These are phyloP conservation scores for Monilinia polystroma DNA, from an alignment of 2,329 filamentous ascomycete genomes.

Conservation along the genomic window DNA sequence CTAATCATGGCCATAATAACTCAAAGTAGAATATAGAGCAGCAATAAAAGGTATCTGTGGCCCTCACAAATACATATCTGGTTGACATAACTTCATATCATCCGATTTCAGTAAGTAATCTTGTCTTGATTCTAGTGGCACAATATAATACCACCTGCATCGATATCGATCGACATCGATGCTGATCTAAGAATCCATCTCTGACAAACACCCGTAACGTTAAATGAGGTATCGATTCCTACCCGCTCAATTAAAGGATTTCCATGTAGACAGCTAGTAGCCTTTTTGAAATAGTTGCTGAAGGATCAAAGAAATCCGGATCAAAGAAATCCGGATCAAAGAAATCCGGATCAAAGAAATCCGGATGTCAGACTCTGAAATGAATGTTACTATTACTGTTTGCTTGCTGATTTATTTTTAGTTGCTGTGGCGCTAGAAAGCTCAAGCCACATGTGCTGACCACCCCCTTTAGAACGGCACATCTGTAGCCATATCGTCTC, in stretches of 20 bases:
- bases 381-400: background rate
- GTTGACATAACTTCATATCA: slow-evolving; percentile 12
- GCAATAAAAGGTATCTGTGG: background rate
- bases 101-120: background rate
- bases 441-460: slow-evolving; percentile 2
- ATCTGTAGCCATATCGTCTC: background rate
- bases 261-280: background rate
- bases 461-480: slow-evolving; percentile 2
- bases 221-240: background rate
- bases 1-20: no score
- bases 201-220: background rate
- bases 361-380: slow-evolving; percentile 9
- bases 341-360: slow-evolving; percentile 17
- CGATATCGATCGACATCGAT: background rate
- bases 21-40: background rate
- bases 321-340: slow-evolving; percentile 3
- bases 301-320: slow-evolving; percentile 15
- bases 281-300: background rate
- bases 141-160: background rate
- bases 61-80: background rate
- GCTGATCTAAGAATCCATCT: slow-evolving; percentile 10
- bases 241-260: background rate
- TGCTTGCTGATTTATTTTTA: background rate
- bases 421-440: background rate
- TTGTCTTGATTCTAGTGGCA: background rate